A percentile compares a stretch with the other conserved stretches of the same genome.
Evolutionary conservation across 2,329 filamentous ascomycete genomes (phyloP).

Genomic region (Colletotrichum sp.): DNA sequence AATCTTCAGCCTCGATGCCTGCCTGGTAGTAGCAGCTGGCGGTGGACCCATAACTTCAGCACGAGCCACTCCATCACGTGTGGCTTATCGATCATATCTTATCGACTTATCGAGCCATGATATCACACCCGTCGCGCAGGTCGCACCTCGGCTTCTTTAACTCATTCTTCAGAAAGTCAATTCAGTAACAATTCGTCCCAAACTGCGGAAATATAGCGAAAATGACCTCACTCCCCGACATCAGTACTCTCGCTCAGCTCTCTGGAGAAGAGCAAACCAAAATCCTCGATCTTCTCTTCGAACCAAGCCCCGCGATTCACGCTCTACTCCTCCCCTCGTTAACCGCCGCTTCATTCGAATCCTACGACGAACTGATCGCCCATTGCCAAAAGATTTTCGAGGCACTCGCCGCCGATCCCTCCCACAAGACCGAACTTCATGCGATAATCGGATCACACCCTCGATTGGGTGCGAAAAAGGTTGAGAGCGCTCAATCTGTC

Average conservation of each 20-base stretch:
- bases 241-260: constrained; percentile 60
- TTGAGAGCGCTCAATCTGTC: constrained; percentile 82
- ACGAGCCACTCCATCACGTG: constrained; percentile 17
- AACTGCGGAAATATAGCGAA: not conserved
- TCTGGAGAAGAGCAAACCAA: constrained; percentile 57
- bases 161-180: not conserved
- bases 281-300: constrained; percentile 81
- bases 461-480: constrained; percentile 79
- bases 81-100: not conserved
- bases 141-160: not conserved
- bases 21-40: not conserved
- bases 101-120: constrained; percentile 1
- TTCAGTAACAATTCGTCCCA: not conserved
- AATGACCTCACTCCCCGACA: constrained; percentile 56
- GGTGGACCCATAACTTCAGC: constrained; percentile 4
- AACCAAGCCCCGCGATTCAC: constrained; percentile 79
- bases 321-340: constrained; percentile 72
- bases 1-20: constrained; percentile 22
- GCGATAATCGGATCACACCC: constrained; percentile 83
- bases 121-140: not conserved
- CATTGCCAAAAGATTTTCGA: constrained; percentile 68
- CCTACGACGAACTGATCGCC: constrained; percentile 73
- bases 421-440: constrained; percentile 60
- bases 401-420: constrained; percentile 58
- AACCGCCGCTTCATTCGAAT: constrained; percentile 58